Percentiles rank a stretch among this genome's conserved stretches.
These are phyloP conservation scores for Combretum micranthum DNA, from an alignment of 345 rosid species.

Conservation along the genomic window DNA sequence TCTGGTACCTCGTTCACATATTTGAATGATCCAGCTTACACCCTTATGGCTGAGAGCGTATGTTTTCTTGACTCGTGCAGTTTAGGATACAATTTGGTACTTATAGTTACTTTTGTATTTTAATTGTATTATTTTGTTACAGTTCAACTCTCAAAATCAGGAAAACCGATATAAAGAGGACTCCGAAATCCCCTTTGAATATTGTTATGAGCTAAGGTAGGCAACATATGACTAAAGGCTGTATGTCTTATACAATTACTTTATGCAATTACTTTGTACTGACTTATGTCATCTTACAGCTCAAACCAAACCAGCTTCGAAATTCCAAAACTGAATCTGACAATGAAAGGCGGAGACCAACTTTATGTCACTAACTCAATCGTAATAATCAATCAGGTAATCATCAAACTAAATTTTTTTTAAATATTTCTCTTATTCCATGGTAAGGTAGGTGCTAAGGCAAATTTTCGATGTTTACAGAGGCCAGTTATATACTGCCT, in stretches of 20 bases:
- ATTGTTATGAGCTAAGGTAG: constrained; percentile 72
- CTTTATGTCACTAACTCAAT: constrained; percentile 53
- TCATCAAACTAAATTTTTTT: not conserved
- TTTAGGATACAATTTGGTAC: not conserved
- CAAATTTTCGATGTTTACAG: constrained; percentile 29
- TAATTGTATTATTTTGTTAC: constrained; percentile 18
- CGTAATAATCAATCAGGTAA: constrained; percentile 36
- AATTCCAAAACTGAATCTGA: constrained; percentile 50
- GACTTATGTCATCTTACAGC: constrained; percentile 21
- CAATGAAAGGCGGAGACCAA: constrained; percentile 74
- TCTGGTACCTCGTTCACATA: constrained; percentile 93
- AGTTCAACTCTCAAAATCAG: constrained; percentile 55
- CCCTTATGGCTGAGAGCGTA: constrained; percentile 54
- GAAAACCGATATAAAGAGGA: constrained; percentile 37
- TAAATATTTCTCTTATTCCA: constrained; percentile 4
- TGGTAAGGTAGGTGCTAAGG: constrained; percentile 5
- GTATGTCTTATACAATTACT: too few relatives aligned
- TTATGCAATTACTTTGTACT: too few relatives aligned
- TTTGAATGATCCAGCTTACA: constrained; percentile 70
- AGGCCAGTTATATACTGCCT: constrained; percentile 49
- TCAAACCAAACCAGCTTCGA: constrained; percentile 31
- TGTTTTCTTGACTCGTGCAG: not conserved
- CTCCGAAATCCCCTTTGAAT: constrained; percentile 60
- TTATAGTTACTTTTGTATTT: not conserved
- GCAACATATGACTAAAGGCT: not conserved